Evolutionary conservation across 257 asterid species (phyloP), one percentile per base, ranked within the genome.

Genomic region (Penstemon davidsonii): DNA sequence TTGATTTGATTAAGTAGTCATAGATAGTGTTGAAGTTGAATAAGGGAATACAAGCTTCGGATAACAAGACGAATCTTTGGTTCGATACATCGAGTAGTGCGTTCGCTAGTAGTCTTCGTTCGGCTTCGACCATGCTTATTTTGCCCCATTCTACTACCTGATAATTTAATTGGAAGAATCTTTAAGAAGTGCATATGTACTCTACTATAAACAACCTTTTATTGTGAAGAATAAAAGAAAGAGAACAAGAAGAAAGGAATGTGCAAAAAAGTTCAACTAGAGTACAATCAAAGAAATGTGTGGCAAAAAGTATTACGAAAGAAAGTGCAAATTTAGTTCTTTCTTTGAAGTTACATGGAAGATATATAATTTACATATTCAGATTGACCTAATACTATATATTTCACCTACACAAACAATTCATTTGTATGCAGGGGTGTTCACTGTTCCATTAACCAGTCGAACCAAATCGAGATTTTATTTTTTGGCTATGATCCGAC

Each of bases 21-120:
- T 87, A 87, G 64, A 87, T 43, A 6, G 88, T 90, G 0, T 69
- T 67, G 80, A 90, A 90, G 73, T 84, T 79, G 79, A 79, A 87
- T 5, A 90, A 52, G 0, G 97, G 96, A 13, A 87, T 85, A 87
- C 95, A 84, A 0, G 86, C 69, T 62, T 86, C 88, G 0, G 86
- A 86, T 4, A 86, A 66, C 3, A 83, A 68, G 3, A 83, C 75
- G 15, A 86, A 86, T 11, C 82, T 70, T 69, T 75, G 77, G 60
- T 86, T 86, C 4, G 87, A 71, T 10, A 59, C 10, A 39, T 86
- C 89, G 5, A 86, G 86, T 15, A 86, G 62, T 0, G 92, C 89
- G 56, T 81, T 81, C 0, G 82, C 89, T 41, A 83, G 11, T 13
- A 86, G 77, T 10, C 89, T 69, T 2, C 87, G 79, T 10, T 86